phyloP scores from a whole-genome alignment of 805 yeast genomes.

The Myxozyma mucilagina region DNA sequence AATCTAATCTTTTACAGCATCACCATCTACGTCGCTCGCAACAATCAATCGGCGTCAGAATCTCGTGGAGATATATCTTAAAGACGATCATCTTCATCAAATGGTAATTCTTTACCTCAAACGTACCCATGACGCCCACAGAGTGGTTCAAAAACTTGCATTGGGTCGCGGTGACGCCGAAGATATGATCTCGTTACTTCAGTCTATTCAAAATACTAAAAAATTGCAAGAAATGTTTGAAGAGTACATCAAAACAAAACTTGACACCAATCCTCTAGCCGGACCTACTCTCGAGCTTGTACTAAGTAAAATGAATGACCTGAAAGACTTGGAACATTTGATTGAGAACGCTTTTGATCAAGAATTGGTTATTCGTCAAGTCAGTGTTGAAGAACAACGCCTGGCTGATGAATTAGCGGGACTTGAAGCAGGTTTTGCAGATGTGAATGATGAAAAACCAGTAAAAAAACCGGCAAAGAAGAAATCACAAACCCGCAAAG shows the following conservation, averaged over 20 bases:
- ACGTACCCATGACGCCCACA: conserved; percentile 49
- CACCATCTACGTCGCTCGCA: conserved; percentile 64
- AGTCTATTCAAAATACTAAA: conserved; percentile 41
- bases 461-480: conserved; percentile 21
- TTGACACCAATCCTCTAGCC: neutral
- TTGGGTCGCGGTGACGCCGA: conserved; percentile 47
- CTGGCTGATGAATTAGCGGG: conserved; percentile 17
- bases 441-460: conserved; percentile 9
- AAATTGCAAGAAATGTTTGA: conserved; percentile 11
- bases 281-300: neutral
- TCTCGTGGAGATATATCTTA: conserved; percentile 48
- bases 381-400: conserved; percentile 15
- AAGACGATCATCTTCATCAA: conserved; percentile 48
- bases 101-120: conserved; percentile 65
- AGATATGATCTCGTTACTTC: conserved; percentile 49
- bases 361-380: conserved; percentile 21
- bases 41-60: conserved; percentile 61
- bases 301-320: conserved; percentile 6
- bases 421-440: conserved; percentile 34
- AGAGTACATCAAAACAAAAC: neutral
- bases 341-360: conserved; percentile 26
- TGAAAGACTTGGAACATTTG: conserved; percentile 15
- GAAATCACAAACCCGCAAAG: conserved; percentile 23
- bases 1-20: conserved; percentile 40
- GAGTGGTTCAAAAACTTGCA: conserved; percentile 42